Base-by-base conservation (phyloP, 805 yeast genomes). In the Saturnispora besseyi region DNA sequence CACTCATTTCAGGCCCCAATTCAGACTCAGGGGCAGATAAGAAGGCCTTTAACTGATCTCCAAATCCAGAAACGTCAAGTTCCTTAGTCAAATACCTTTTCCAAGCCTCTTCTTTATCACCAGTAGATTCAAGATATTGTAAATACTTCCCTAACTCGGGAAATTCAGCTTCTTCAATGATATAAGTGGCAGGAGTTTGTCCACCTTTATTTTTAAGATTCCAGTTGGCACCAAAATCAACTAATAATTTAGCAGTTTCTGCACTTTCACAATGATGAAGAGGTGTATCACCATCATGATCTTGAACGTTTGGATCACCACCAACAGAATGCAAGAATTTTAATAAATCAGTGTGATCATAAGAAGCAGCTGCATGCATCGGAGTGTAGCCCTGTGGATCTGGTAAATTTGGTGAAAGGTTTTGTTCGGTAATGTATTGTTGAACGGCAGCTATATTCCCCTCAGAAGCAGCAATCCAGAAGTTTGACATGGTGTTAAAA, bases 321-420 rank as follows among this genome's bases (percentile, higher is more conserved):
- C 86, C 86, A 18, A 67, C 63, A 4, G 57, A 57, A 4, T 85
- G 64, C 43, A 88, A 70, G 54, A 75, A 77, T 50, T 68, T 64
- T 36, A 93, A 69, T 37, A 93, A 69, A 9, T 84, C 89, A 2
- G 68, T 58, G 62, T 91, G 90, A 8, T 91, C 91, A 65, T 93
- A 93, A 1, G 97, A 84, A 2, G 95, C 95, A 1, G 99, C 98
- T 0, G 99, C 99, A 64, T 93, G 99, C 11, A 93, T 75, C 6
- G 99, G 95, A 0, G 98, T 91, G 66, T 95, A 93, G 0, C 99
- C 99, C 59, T 90, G 87, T 1, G 87, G 85, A 64, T 93, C 99
- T 54, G 82, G 79, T 6, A 84, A 76, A 60, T 87, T 84, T 3
- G 96, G 78, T 3, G 81, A 73, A 55, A 70, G 72, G 5, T 68